Base-by-base conservation (phyloP, 345 rosid species). In the Xanthoceras sorbifolium region DNA sequence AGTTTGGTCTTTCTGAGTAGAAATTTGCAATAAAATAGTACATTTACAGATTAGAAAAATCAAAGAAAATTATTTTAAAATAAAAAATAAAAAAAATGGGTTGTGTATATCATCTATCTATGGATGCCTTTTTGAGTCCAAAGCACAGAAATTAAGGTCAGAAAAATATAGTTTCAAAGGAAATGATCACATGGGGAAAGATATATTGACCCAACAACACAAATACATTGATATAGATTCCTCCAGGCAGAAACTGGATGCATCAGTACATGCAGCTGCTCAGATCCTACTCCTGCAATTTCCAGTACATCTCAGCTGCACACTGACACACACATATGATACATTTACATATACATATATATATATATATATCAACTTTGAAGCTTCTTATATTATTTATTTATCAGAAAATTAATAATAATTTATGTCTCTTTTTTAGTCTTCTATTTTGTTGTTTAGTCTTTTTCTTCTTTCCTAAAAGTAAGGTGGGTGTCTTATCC, bases 161-260 rank as follows among this genome's bases (percentile, higher is more conserved):
- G 5, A 71, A 72, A 40, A 42, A 23, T 79, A n/a, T n/a, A n/a
- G 74, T 50, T 22, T 38, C 60, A 74, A 67, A 52, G 68, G 40
- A 42, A 14, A 57, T n/a, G n/a, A n/a, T 79, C 78, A 76, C 77
- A 76, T 76, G 80, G 66, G 48, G 2, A 67, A 20, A 57, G 28
- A n/a, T 55, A 38, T 31, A 46, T 44, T 67, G 71, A 80, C 65
- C 59, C n/a, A 48, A 62, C 65, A 22, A 50, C 20, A 17, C 52
- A 46, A 4, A 44, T 48, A 48, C 5, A 15, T 50, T 50, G n/a
- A n/a, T n/a, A n/a, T n/a, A 72, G 77, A 76, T 81, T 76, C 77
- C 66, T 48, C 75, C 77, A 48, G 83, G 77, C 76, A 72, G 72
- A 48, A 29, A 72, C 80, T 72, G 67, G 59, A 76, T 73, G 62